phyloP scores from a whole-genome alignment of 2,329 filamentous ascomycete species.

The Aspergillus puulaauensis region DNA sequence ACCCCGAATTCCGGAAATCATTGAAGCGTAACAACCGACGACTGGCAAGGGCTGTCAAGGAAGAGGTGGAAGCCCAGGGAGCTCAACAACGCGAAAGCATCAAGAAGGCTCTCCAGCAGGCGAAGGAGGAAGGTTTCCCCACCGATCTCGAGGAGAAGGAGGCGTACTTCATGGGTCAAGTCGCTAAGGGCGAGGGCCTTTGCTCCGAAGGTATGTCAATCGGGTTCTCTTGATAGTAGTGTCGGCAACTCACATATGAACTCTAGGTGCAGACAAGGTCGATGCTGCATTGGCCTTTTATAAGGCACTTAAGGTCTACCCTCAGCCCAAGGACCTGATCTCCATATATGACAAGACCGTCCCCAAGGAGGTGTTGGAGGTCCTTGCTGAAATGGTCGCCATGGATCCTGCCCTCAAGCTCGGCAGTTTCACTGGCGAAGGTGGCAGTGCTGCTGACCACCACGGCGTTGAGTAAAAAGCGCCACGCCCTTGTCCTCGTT shows the following conservation, averaged over 20 bases:
- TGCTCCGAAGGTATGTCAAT: conserved; percentile 71
- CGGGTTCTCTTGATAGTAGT: neutral
- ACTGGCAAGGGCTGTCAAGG: conserved; percentile 47
- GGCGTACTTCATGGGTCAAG: conserved; percentile 94
- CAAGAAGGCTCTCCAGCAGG: conserved; percentile 71
- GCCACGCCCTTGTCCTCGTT: conserved; percentile 18
- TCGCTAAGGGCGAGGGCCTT: conserved; percentile 81
- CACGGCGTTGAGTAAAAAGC: conserved; percentile 38
- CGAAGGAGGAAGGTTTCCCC: conserved; percentile 90
- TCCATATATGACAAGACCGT: conserved; percentile 98
- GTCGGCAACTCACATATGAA: conserved; percentile 13
- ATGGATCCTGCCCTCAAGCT: conserved; percentile 75
- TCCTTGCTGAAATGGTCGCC: conserved; percentile 97
- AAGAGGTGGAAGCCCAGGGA: conserved; percentile 48
- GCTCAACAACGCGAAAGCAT: conserved; percentile 62
- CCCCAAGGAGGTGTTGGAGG: conserved; percentile 92
- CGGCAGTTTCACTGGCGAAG: conserved; percentile 44
- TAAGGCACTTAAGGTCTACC: conserved; percentile 98
- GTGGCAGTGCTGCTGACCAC: conserved; percentile 33
- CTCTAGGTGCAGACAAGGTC: conserved; percentile 49
- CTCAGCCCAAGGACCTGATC: conserved; percentile 87
- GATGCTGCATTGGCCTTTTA: conserved; percentile 95
- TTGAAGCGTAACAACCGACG: conserved; percentile 52
- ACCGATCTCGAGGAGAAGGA: conserved; percentile 89
- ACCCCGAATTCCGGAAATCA: conserved; percentile 62